These are phyloP conservation scores for Erythrobasidium yunnanense DNA, from an alignment of 768 basidiomycete species.

Conservation along the genomic window DNA sequence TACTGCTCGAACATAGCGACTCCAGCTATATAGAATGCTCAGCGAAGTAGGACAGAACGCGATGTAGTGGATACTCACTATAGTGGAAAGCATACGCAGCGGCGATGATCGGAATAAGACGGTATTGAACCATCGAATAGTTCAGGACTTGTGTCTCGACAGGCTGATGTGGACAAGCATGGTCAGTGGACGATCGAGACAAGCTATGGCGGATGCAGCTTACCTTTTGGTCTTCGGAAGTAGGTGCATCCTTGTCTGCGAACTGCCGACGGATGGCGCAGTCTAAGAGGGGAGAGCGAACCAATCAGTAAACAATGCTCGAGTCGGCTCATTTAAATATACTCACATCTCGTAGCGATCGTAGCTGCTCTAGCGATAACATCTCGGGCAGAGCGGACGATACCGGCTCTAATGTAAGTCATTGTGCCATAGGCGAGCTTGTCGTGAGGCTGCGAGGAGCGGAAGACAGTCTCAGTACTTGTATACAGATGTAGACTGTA, in stretches of 20 bases:
- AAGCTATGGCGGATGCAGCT: not conserved
- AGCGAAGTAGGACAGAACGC: not conserved
- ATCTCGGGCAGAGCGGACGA: slow-evolving; percentile 35
- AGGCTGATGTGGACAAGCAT: slow-evolving; percentile 20
- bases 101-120: slow-evolving; percentile 31
- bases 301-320: too few relatives aligned
- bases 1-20: slow-evolving; percentile 33
- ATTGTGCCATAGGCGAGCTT: slow-evolving; percentile 26
- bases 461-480: too few relatives aligned
- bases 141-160: slow-evolving; percentile 37
- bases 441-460: not conserved
- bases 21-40: slow-evolving; percentile 31
- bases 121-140: slow-evolving; percentile 39
- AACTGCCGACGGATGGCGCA: slow-evolving; percentile 38
- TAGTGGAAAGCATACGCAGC: slow-evolving; percentile 32
- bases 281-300: slow-evolving; percentile 17
- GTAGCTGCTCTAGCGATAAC: slow-evolving; percentile 38
- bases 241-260: slow-evolving; percentile 38
- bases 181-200: not conserved
- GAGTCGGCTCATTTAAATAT: not conserved
- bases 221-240: slow-evolving; percentile 27
- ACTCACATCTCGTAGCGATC: slow-evolving; percentile 34
- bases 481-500: too few relatives aligned
- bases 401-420: slow-evolving; percentile 33
- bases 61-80: slow-evolving; percentile 30